Conservation (phyloP, 129 eudicot species). For the Flaveria robusta region DNA sequence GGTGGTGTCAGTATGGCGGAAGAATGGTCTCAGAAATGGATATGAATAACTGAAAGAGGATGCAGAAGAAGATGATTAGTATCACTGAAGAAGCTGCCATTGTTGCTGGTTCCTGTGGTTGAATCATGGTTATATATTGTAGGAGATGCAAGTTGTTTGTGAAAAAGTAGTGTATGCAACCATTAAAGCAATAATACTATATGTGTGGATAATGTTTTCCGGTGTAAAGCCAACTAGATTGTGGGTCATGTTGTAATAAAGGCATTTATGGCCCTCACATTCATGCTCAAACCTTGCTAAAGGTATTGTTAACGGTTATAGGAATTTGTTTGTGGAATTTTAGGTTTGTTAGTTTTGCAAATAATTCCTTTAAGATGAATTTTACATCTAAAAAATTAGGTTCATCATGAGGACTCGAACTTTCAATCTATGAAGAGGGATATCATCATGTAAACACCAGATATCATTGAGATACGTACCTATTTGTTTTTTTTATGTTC, state of each 20-base stretch:
- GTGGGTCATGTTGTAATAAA: conserved; percentile 29
- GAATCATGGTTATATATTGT: conserved; percentile 6
- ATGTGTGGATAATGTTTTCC: conserved; percentile 31
- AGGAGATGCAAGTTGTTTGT: conserved; percentile 1
- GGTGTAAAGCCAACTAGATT: conserved; percentile 25
- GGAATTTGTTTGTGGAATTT: too few species aligned
- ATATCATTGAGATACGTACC: too few species aligned
- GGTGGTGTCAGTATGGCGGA: conserved; percentile 23
- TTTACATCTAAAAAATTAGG: too few species aligned
- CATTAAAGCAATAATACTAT: neutral
- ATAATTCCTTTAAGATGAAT: too few species aligned
- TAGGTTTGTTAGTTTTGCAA: neutral
- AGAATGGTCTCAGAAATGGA: conserved; percentile 42
- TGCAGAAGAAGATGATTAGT: conserved; percentile 28
- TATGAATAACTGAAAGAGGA: conserved; percentile 32
- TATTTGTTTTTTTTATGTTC: too few species aligned
- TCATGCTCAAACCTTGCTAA: neutral
- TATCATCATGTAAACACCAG: too few species aligned
- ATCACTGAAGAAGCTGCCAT: conserved; percentile 31
- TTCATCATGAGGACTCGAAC: too few species aligned
- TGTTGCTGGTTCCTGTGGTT: conserved; percentile 21
- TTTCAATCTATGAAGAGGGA: too few species aligned
- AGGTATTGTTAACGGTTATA: neutral
- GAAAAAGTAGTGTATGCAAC: neutral
- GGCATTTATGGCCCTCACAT: conserved; percentile 16